Evolutionary conservation across 225 moss, liverwort and hornwort genomes (phyloP).

Genomic region (Sphagnum contortum): DNA sequence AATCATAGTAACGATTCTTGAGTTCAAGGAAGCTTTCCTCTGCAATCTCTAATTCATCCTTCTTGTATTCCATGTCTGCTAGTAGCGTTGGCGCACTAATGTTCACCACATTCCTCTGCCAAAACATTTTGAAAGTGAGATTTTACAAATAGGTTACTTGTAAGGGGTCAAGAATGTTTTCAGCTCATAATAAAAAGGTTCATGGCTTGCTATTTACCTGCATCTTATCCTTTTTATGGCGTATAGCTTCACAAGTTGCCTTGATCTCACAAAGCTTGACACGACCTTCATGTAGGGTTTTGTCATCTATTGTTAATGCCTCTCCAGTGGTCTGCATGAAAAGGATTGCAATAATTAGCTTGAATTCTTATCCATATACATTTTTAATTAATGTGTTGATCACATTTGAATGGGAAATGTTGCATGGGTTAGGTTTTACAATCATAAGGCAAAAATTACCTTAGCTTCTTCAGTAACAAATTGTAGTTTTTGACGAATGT

Average conservation of each 20-base stretch:
- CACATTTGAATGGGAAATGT: not conserved
- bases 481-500: conserved; percentile 76
- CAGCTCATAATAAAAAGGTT: not conserved
- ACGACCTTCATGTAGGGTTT: conserved; percentile 45
- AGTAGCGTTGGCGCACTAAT: conserved; percentile 47
- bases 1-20: conserved; percentile 28
- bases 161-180: not conserved
- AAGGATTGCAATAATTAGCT: not conserved
- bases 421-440: not conserved
- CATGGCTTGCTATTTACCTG: conserved; percentile 24
- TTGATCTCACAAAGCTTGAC: conserved; percentile 55
- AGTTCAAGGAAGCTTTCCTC: conserved; percentile 38
- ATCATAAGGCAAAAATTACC: conserved; percentile 21
- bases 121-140: not conserved
- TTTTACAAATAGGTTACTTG: not conserved
- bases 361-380: not conserved
- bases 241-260: conserved; percentile 43
- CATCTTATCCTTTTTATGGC: conserved; percentile 42
- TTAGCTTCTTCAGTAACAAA: conserved; percentile 59
- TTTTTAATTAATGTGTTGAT: not conserved
- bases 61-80: conserved; percentile 69
- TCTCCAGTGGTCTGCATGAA: conserved; percentile 38
- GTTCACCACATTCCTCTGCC: conserved; percentile 67
- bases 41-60: conserved; percentile 49
- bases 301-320: conserved; percentile 57